Evolutionary conservation across 2,329 filamentous ascomycete species (phyloP), one percentile per base, ranked within the genome.

Genomic region (Emmonsiellopsis sp.): DNA sequence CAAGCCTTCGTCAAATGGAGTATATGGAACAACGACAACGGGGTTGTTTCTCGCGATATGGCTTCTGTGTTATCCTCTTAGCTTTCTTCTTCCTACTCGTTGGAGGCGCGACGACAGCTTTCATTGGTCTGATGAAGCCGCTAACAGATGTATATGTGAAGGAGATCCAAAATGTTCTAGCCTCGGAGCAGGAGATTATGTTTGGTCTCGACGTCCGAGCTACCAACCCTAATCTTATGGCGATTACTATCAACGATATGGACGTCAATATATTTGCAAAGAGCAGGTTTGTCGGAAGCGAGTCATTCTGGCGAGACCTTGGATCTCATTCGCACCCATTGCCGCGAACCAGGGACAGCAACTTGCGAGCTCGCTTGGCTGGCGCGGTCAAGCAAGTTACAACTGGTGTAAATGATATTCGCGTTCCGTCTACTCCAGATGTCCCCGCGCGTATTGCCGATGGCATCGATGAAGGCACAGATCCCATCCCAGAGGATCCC

Each of bases 221-320:
- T 0, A 79, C 92, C 62, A 98, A 98, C 66, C 91, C 92, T 1
- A 98, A 97, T 62, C 84, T 96, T 41, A 86, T 97, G 40, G 84
- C 89, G 1, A 86, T 98, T 42, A 86, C 86, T 2, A 83, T 98
- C 38, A 84, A 87, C 58, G 84, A 91, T 46, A 86, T 94, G 65
- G 90, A 97, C 66, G 78, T 97, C 54, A 90, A 94, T 63, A 81
- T 98, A 34, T 97, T 97, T 70, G 93, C 93, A 32, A 95, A 94
- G 70, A 96, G 90, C 55, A 89, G 87, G 56, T 87, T 92, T 65
- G 87, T 92, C 10, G 87, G 88, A n/a, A 76, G 74, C 9, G 77
- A 79, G 52, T 68, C 67, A 35, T 60, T 72, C 13, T 72, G 70
- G 70, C 66, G 67, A 9, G 65, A 69, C 41, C 61, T 66, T 55